These are phyloP conservation scores for Sphaerulina vaccinii DNA, from an alignment of 2,329 filamentous ascomycete genomes.

Conservation along the genomic window DNA sequence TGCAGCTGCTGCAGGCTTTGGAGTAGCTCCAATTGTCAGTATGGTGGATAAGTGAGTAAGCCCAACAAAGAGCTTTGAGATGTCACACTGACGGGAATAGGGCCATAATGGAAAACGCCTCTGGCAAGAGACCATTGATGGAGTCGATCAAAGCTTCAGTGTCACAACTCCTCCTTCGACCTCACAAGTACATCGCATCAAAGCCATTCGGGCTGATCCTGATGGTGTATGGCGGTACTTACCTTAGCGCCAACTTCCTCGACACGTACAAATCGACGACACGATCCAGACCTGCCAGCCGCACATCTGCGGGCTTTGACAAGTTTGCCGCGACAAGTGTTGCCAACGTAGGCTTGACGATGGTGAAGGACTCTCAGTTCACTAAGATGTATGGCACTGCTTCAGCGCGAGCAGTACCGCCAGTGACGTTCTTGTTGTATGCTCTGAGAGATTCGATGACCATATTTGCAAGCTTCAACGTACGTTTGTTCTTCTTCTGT, in stretches of 20 bases:
- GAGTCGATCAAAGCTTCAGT: slow-evolving; percentile 61
- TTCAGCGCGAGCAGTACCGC: slow-evolving; percentile 49
- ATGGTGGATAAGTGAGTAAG: slow-evolving; percentile 75
- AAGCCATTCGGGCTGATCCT: slow-evolving; percentile 67
- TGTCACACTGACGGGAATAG: slow-evolving; percentile 40
- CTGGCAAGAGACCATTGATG: slow-evolving; percentile 61
- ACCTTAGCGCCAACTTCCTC: slow-evolving; percentile 81
- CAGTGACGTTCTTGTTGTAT: slow-evolving; percentile 74
- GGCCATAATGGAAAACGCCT: slow-evolving; percentile 80
- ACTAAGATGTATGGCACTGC: slow-evolving; percentile 74
- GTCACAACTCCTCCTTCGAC: slow-evolving; percentile 56
- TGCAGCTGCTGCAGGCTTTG: slow-evolving; percentile 67
- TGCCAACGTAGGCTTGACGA: slow-evolving; percentile 81
- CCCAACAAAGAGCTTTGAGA: background rate
- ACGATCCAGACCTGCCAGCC: slow-evolving; percentile 54
- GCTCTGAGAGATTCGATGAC: slow-evolving; percentile 80
- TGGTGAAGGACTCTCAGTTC: slow-evolving; percentile 88
- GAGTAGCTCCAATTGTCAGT: slow-evolving; percentile 81
- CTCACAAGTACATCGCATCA: slow-evolving; percentile 61
- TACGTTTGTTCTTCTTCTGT: too few species aligned
- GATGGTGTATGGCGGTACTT: slow-evolving; percentile 79
- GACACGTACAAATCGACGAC: slow-evolving; percentile 74
- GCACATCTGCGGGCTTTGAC: slow-evolving; percentile 68
- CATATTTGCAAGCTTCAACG: slow-evolving; percentile 90
- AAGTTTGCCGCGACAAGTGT: slow-evolving; percentile 80